Percentiles rank a stretch among this genome's conserved stretches.
phyloP scores from a whole-genome alignment of 2,329 filamentous ascomycete species.

The Colletotrichum lentis region DNA sequence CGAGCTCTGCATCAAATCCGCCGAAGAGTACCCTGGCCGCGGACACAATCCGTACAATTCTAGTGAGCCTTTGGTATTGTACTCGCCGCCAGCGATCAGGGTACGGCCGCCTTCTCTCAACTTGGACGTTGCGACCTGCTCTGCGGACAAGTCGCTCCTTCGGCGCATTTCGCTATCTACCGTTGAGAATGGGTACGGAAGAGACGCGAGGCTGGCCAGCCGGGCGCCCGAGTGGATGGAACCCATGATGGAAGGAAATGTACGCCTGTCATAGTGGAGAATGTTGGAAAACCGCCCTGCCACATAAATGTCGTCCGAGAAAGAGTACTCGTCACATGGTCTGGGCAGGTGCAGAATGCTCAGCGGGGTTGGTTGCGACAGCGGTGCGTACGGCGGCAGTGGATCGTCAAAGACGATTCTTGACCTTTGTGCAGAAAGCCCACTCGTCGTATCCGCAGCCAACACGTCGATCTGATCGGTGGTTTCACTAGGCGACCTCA shows the following conservation, averaged over 20 bases:
- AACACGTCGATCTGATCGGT: constrained; percentile 35
- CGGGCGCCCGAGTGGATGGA: constrained; percentile 86
- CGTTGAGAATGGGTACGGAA: constrained; percentile 73
- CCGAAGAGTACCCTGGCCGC: constrained; percentile 16
- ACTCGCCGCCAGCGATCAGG: constrained; percentile 84
- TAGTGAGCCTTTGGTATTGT: constrained; percentile 88
- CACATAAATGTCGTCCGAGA: constrained; percentile 84
- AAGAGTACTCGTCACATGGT: constrained; percentile 58
- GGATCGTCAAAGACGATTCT: constrained; percentile 60
- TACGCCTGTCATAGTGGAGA: constrained; percentile 86
- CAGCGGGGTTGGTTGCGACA: constrained; percentile 82
- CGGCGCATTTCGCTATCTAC: constrained; percentile 67
- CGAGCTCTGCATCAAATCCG: constrained; percentile 51
- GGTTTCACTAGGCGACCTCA: constrained; percentile 44
- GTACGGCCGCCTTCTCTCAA: constrained; percentile 65
- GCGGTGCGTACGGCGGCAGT: constrained; percentile 69
- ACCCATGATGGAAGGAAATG: constrained; percentile 77
- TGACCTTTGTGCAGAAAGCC: constrained; percentile 44
- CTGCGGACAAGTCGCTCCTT: constrained; percentile 62
- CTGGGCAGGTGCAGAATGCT: constrained; percentile 80
- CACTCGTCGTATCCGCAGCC: constrained; percentile 44
- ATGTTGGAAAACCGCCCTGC: constrained; percentile 89
- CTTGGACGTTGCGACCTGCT: constrained; percentile 64
- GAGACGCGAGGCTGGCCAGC: constrained; percentile 74
- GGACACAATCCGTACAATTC: constrained; percentile 78